Evolutionary conservation across 345 rosid genomes (phyloP).

Genomic region (Hypericum perforatum): DNA sequence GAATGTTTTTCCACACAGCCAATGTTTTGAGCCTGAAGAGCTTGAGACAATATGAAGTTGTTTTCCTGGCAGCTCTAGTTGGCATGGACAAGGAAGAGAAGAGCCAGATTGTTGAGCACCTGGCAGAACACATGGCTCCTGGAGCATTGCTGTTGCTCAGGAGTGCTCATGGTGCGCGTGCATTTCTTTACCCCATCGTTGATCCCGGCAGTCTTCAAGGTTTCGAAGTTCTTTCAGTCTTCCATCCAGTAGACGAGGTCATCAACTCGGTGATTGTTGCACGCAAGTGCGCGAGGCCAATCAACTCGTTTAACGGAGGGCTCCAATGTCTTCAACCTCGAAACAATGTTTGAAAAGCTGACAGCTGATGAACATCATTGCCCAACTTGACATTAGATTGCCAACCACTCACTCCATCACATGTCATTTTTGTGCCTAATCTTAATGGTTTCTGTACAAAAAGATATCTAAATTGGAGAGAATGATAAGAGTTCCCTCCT

Average conservation of each 20-base stretch:
- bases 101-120: slow-evolving; percentile 6
- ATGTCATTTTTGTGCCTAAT: no score
- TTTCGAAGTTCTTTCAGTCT: slow-evolving; percentile 16
- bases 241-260: slow-evolving; percentile 18
- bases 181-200: slow-evolving; percentile 15
- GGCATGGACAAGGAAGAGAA: slow-evolving; percentile 19
- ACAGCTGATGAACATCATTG: no score
- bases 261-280: slow-evolving; percentile 17
- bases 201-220: slow-evolving; percentile 13
- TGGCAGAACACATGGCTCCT: slow-evolving; percentile 16
- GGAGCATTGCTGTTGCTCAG: slow-evolving; percentile 14
- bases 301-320: no score
- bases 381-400: no score
- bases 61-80: slow-evolving; percentile 21
- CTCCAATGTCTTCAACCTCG: no score
- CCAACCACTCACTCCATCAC: no score
- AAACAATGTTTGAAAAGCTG: no score
- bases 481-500: no score
- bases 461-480: no score
- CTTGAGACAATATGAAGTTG: slow-evolving; percentile 8
- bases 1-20: slow-evolving; percentile 19
- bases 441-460: no score
- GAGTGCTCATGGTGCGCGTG: slow-evolving; percentile 18
- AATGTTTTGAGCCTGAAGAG: slow-evolving; percentile 11
- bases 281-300: not conserved